A percentile compares a stretch with the other conserved stretches of the same genome.
phyloP scores from a whole-genome alignment of 306 rosid species.

The Delonix regia region DNA sequence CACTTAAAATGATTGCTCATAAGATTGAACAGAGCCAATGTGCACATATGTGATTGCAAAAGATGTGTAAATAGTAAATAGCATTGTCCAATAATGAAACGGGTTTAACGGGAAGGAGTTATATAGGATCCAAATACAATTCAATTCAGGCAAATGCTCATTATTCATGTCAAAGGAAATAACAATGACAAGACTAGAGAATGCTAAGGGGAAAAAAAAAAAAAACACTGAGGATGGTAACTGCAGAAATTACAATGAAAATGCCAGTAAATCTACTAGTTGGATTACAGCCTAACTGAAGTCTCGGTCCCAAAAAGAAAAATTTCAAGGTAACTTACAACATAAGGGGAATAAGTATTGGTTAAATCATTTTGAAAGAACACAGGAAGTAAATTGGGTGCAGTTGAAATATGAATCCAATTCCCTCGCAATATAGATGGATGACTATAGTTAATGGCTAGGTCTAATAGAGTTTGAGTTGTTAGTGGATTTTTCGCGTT shows the following conservation, averaged over 20 bases:
- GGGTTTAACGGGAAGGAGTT: neutral
- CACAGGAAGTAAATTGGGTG: neutral
- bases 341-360: no score
- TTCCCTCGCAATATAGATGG: neutral
- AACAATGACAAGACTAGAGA: neutral
- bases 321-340: neutral
- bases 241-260: neutral
- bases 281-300: neutral
- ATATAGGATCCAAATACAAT: neutral
- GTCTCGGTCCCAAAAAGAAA: neutral
- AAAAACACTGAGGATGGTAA: neutral
- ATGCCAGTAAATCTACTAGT: neutral
- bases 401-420: neutral
- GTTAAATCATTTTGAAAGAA: neutral
- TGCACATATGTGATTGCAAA: neutral
- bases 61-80: neutral
- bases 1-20: neutral
- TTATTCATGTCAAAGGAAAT: neutral
- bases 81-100: neutral
- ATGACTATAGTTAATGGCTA: neutral
- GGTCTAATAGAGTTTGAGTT: neutral
- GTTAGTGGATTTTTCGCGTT: neutral
- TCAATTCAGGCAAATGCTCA: neutral
- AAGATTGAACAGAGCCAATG: neutral
- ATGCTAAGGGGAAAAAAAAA: neutral